Base-by-base conservation (phyloP, 208 protist species). In the Wallacemonas sp. region DNA sequence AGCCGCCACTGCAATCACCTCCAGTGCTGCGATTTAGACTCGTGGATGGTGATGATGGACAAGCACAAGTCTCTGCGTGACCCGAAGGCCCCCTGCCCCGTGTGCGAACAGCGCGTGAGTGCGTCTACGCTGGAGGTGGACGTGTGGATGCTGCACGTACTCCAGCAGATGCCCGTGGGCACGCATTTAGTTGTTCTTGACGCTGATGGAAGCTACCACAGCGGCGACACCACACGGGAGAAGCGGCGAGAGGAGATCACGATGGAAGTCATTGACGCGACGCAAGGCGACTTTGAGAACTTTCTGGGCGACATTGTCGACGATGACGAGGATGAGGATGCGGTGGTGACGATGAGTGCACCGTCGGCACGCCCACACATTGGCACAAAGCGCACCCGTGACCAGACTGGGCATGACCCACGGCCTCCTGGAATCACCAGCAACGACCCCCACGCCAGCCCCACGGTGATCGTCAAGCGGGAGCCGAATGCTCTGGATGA, bases 11-110 rank as follows among this genome's bases (percentile, higher is more conserved):
- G 91, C 71, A 75, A 66, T 38, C 91, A 96, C 61, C 64, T 96
- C 28, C 91, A 96, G 67, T 96, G 91, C 81, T 96, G 91, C 66
- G 91, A 96, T 63, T 60, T 96, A 36, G 84, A 94, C 24, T 94
- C 88, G 39, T 96, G 91, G 88, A 72, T 94, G 58, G 70, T 84
- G 30, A 72, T 96, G 70, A 77, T 96, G 21, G 75, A 78, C 38
- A 88, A 91, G 59, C 77, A 78, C 51, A 82, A 87, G 36, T 86
- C 88, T 5, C 71, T 94, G 84, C 91, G 91, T 14, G 91, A 96
- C 53, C 88, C 88, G 14, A 82, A 68, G 14, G 91, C 72, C n/a
- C 80, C 85, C 33, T 96, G 91, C 71, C 86, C 88, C 15, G 88
- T 94, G 54, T 96, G 91, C 67, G 80, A 91, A 67, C 75, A 77